These are phyloP conservation scores for Emergomyces orientalis DNA, from an alignment of 2,329 filamentous ascomycete species.

Conservation along the genomic window DNA sequence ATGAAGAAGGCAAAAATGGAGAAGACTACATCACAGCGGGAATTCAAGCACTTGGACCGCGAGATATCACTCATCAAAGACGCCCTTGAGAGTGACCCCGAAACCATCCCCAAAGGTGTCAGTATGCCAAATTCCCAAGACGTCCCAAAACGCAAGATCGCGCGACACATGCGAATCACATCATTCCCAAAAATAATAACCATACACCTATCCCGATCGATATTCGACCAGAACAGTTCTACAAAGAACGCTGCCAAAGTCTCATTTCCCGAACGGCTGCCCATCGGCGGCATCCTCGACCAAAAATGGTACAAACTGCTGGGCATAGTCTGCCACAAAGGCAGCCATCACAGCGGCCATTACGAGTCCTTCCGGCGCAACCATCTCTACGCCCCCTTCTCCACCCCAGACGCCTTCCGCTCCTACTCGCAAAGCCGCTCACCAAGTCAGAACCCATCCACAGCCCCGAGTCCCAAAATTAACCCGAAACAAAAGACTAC, in stretches of 20 bases:
- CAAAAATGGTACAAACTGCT: constrained; percentile 75
- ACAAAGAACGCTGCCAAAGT: constrained; percentile 95
- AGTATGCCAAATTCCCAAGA: constrained; percentile 62
- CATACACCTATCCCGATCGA: constrained; percentile 85
- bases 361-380: constrained; percentile 95
- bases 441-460: constrained; percentile 45
- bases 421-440: constrained; percentile 57
- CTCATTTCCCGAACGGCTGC: constrained; percentile 75
- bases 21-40: constrained; percentile 45
- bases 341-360: constrained; percentile 90
- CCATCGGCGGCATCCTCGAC: constrained; percentile 68
- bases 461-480: constrained; percentile 41
- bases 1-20: constrained; percentile 52
- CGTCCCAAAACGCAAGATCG: constrained; percentile 74
- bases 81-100: constrained; percentile 72
- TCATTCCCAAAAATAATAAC: constrained; percentile 82
- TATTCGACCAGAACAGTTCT: constrained; percentile 72
- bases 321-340: constrained; percentile 85
- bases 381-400: constrained; percentile 66
- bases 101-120: constrained; percentile 62
- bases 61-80: constrained; percentile 57
- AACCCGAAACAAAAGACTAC: constrained; percentile 29
- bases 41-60: constrained; percentile 43
- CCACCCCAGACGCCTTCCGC: constrained; percentile 71
- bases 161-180: constrained; percentile 78